Conservation (phyloP, 2,329 filamentous ascomycete species). For the Fusarium sp. region DNA sequence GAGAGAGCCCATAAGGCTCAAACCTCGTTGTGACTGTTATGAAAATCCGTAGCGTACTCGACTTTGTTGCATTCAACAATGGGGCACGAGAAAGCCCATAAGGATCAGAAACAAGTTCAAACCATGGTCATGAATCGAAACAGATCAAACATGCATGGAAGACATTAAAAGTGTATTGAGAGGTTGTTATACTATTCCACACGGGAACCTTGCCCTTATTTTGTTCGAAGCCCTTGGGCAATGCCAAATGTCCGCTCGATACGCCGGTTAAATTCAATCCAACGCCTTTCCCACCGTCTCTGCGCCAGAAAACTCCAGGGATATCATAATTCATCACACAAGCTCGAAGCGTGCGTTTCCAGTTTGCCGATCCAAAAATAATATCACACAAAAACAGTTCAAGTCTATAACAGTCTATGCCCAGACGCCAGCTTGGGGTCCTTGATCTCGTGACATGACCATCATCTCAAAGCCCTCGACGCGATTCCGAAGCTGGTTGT, state of each 20-base stretch:
- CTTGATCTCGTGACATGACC: slow-evolving; percentile 42
- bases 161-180: slow-evolving; percentile 42
- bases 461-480: slow-evolving; percentile 46
- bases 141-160: not conserved
- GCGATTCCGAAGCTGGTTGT: slow-evolving; percentile 46
- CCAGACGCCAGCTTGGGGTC: slow-evolving; percentile 41
- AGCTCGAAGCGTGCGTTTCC: slow-evolving; percentile 25
- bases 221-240: slow-evolving; percentile 29
- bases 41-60: not conserved
- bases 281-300: slow-evolving; percentile 19
- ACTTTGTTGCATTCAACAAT: not conserved
- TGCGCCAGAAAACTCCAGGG: slow-evolving; percentile 39
- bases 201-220: slow-evolving; percentile 25
- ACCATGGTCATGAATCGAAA: not conserved
- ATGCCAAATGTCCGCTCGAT: slow-evolving; percentile 24
- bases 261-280: slow-evolving; percentile 29
- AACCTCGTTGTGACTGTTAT: not conserved
- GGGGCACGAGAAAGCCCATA: too few species aligned
- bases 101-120: not conserved
- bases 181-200: slow-evolving; percentile 34
- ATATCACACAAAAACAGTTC: slow-evolving; percentile 16
- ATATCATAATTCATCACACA: slow-evolving; percentile 44
- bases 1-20: slow-evolving; percentile 14
- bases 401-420: slow-evolving; percentile 29
- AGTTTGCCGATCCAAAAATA: slow-evolving; percentile 23